phyloP scores from a whole-genome alignment of 2,329 filamentous ascomycete genomes.

The Chaetomiaceae sp. region DNA sequence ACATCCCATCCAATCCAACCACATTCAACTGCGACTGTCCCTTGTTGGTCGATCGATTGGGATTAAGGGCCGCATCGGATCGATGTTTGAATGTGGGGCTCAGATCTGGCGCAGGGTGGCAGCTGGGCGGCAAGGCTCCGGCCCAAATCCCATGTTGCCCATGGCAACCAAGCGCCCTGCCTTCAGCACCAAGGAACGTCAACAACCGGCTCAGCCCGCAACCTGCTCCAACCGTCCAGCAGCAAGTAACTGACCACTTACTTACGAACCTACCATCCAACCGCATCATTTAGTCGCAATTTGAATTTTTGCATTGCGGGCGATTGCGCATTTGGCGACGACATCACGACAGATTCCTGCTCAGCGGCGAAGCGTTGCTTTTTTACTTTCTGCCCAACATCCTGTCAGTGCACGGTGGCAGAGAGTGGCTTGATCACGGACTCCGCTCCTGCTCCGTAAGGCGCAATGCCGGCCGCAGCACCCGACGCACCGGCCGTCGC shows the following conservation, averaged over 20 bases:
- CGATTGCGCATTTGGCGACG: constrained; percentile 1
- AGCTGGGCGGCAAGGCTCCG: constrained; percentile 7
- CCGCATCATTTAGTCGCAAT: not conserved
- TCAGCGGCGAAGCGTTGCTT: not conserved
- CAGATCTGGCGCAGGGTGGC: not conserved
- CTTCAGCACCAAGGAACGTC: constrained; percentile 8
- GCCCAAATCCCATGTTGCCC: constrained; percentile 3
- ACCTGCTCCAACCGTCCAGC: not conserved
- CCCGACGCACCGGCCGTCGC: constrained; percentile 25
- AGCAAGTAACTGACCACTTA: not conserved
- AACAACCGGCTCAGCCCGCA: constrained; percentile 9
- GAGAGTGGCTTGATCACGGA: not conserved
- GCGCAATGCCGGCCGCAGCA: constrained; percentile 23
- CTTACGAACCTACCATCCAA: constrained; percentile 1
- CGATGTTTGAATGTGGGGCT: constrained; percentile 1
- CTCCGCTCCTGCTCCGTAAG: constrained; percentile 12
- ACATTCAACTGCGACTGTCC: not conserved
- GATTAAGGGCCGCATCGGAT: not conserved
- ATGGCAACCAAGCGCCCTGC: constrained; percentile 8
- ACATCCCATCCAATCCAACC: not conserved
- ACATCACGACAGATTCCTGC: not conserved
- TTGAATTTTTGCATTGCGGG: not conserved
- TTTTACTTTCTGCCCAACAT: not conserved
- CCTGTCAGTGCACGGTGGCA: not conserved
- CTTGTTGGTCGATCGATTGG: not conserved